Percentiles rank a stretch among this genome's conserved stretches.
phyloP scores from a whole-genome alignment of 352 stramenopile species.

The Bremia lactucae region DNA sequence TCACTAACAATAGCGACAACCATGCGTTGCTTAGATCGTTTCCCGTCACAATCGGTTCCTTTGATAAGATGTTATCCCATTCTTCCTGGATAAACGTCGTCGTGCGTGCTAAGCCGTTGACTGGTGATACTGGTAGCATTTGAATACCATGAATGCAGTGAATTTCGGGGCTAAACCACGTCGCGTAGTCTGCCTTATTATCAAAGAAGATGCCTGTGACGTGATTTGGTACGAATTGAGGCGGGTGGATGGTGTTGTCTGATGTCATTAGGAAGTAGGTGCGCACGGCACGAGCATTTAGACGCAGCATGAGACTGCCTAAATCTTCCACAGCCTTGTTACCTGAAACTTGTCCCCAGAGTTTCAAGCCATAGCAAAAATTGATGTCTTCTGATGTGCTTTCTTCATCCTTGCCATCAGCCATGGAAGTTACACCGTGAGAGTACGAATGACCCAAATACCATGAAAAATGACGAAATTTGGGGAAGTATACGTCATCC shows the following conservation, averaged over 20 bases:
- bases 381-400: conserved; percentile 73
- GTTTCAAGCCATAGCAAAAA: conserved; percentile 72
- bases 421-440: conserved; percentile 52
- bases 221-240: conserved; percentile 59
- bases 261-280: conserved; percentile 75
- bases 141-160: conserved; percentile 77
- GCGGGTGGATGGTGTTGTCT: conserved; percentile 54
- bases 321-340: conserved; percentile 56
- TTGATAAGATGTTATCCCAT: conserved; percentile 68
- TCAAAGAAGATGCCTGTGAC: conserved; percentile 72
- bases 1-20: conserved; percentile 63
- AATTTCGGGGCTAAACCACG: conserved; percentile 70
- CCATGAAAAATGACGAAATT: conserved; percentile 72
- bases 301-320: conserved; percentile 59
- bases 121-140: conserved; percentile 68
- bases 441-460: conserved; percentile 69
- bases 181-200: conserved; percentile 70
- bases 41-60: conserved; percentile 44
- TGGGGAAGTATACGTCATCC: conserved; percentile 50
- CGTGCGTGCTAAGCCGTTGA: conserved; percentile 60
- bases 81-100: conserved; percentile 54
- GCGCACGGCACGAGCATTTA: conserved; percentile 50
- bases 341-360: conserved; percentile 53
- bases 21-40: conserved; percentile 42
- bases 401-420: conserved; percentile 69